Evolutionary conservation across 2,329 filamentous ascomycete species (phyloP).

Genomic region (Cordyceps farinosa): DNA sequence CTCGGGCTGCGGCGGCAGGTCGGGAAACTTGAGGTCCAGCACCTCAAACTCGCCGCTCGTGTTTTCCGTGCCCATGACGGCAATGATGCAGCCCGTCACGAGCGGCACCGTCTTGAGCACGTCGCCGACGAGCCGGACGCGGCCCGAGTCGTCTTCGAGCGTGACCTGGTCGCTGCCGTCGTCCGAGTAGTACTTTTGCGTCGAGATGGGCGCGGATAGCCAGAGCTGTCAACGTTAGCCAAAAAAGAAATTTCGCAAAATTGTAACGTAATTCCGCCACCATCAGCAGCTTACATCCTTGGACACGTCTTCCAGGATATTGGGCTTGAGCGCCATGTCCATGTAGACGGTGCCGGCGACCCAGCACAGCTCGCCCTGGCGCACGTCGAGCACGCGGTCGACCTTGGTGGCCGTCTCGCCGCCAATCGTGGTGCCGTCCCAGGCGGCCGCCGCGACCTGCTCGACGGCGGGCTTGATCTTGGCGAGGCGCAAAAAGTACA

Average conservation of each 20-base stretch:
- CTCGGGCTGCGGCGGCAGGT: slow-evolving; percentile 75
- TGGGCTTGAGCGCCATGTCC: slow-evolving; percentile 94
- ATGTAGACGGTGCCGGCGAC: slow-evolving; percentile 93
- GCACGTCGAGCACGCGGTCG: slow-evolving; percentile 88
- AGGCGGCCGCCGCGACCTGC: slow-evolving; percentile 67
- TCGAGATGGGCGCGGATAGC: slow-evolving; percentile 76
- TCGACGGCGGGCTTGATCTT: slow-evolving; percentile 84
- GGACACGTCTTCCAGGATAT: slow-evolving; percentile 89
- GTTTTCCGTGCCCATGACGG: slow-evolving; percentile 94
- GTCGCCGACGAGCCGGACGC: slow-evolving; percentile 73
- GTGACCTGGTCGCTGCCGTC: slow-evolving; percentile 66
- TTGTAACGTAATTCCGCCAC: neutral
- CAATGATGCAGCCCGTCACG: slow-evolving; percentile 89
- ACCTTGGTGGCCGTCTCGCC: slow-evolving; percentile 72
- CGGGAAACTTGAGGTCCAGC: slow-evolving; percentile 82
- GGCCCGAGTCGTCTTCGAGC: slow-evolving; percentile 93
- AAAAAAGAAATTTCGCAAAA: neutral
- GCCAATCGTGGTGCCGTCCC: slow-evolving; percentile 74
- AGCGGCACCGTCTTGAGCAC: slow-evolving; percentile 65
- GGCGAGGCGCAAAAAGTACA: slow-evolving; percentile 90
- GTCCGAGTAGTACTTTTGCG: slow-evolving; percentile 70
- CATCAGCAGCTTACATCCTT: slow-evolving; percentile 65
- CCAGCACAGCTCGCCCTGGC: slow-evolving; percentile 95
- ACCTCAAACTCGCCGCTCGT: slow-evolving; percentile 88
- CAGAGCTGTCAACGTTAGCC: slow-evolving; percentile 59